Conservation (phyloP, 208 protist species). For the Leishmania major region DNA sequence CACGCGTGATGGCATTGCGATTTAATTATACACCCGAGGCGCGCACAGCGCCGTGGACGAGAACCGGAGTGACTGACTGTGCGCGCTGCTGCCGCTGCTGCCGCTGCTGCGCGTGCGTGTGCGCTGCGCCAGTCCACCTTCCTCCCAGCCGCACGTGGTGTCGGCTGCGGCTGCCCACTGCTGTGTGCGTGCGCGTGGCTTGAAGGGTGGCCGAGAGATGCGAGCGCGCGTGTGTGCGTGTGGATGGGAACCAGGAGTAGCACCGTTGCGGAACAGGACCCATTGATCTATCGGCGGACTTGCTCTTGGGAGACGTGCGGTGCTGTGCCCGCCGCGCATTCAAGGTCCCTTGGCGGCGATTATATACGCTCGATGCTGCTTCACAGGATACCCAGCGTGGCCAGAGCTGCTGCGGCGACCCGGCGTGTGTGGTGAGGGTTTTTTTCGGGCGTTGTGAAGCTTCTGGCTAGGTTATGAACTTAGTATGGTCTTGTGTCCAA, state of each 20-base stretch:
- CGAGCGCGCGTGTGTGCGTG: not conserved
- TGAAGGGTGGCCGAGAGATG: slow-evolving; percentile 7
- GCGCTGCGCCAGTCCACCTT: not conserved
- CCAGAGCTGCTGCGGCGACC: too few relatives aligned
- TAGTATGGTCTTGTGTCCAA: too few relatives aligned
- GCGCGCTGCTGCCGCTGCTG: not conserved
- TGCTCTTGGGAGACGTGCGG: slow-evolving; percentile 22
- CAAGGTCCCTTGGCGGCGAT: too few relatives aligned
- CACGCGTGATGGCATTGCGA: too few relatives aligned
- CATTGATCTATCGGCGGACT: slow-evolving; percentile 29
- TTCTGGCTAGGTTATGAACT: rapidly evolving
- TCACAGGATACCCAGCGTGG: too few relatives aligned
- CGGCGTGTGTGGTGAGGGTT: too few relatives aligned
- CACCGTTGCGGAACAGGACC: slow-evolving; percentile 25
- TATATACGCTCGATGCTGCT: too few relatives aligned
- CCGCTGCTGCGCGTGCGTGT: not conserved
- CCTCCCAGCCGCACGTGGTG: slow-evolving; percentile 9
- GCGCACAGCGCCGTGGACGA: slow-evolving; percentile 1
- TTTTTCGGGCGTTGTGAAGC: too few relatives aligned
- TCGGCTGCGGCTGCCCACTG: slow-evolving; percentile 1
- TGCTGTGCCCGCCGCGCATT: too few relatives aligned
- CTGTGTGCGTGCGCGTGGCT: slow-evolving; percentile 5
- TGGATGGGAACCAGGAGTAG: slow-evolving; percentile 22
- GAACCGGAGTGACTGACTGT: slow-evolving; percentile 2
- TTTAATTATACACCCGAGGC: too few relatives aligned